phyloP scores from a whole-genome alignment of 345 rosid genomes.

The Hibiscus mutabilis region DNA sequence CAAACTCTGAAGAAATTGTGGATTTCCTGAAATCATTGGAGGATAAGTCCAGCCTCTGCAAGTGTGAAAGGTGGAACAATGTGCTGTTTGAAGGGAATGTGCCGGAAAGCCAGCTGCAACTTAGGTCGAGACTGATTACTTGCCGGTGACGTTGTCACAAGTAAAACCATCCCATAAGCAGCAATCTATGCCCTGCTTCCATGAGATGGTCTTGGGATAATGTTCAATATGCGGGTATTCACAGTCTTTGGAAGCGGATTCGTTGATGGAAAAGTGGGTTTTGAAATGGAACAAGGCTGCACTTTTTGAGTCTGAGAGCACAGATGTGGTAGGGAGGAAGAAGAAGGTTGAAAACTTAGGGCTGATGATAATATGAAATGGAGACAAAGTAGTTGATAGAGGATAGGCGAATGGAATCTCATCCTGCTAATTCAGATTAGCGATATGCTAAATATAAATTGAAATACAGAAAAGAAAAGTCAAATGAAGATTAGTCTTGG shows the following conservation, averaged over 20 bases:
- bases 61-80: neutral
- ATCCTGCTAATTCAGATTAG: neutral
- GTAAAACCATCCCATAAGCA: slow-evolving; percentile 2
- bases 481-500: neutral
- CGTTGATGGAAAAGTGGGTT: slow-evolving; percentile 13
- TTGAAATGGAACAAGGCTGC: slow-evolving; percentile 1
- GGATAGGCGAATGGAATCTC: neutral
- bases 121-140: neutral
- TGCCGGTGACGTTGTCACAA: neutral
- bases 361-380: neutral
- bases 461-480: neutral
- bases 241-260: neutral
- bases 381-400: neutral
- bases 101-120: neutral
- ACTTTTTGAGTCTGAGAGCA: neutral
- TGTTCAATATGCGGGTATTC: neutral
- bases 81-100: neutral
- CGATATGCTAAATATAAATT: too few relatives aligned
- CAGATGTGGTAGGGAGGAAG: slow-evolving; percentile 5
- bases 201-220: neutral
- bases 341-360: neutral
- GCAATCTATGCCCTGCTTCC: neutral
- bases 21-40: neutral
- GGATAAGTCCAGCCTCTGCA: neutral
- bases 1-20: neutral